A percentile compares a stretch with the other conserved stretches of the same genome.
phyloP scores from a whole-genome alignment of 1,284 basidiomycete genomes.

The Microbotryum silenes-acaulis region DNA sequence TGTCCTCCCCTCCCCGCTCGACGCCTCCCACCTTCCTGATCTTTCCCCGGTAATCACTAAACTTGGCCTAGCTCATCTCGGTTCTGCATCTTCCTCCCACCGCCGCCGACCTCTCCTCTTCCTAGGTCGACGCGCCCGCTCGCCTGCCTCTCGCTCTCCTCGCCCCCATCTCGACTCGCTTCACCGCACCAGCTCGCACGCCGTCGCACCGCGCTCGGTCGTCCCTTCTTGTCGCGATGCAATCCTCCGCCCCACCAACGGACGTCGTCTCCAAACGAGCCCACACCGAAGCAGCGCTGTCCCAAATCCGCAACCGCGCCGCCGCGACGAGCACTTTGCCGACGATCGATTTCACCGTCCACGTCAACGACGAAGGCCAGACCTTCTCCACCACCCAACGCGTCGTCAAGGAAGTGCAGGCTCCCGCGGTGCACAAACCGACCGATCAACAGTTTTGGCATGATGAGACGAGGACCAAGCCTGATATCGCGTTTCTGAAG shows the following conservation, averaged over 20 bases:
- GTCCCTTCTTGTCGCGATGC: background rate
- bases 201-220: no score
- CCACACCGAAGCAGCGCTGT: constrained; percentile 20
- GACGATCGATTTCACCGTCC: constrained; percentile 42
- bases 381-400: constrained; percentile 43
- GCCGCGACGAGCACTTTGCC: constrained; percentile 8
- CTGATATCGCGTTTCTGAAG: constrained; percentile 95
- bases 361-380: constrained; percentile 43
- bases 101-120: no score
- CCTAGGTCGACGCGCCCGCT: no score
- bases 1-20: no score
- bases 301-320: constrained; percentile 16
- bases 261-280: background rate
- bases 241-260: background rate
- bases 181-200: no score
- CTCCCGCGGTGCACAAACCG: constrained; percentile 84
- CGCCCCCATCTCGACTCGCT: no score
- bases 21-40: no score
- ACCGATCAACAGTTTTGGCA: constrained; percentile 91
- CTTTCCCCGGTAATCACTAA: no score
- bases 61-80: no score
- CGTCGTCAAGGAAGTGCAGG: constrained; percentile 67
- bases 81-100: no score
- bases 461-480: constrained; percentile 70
- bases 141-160: no score